phyloP scores from a whole-genome alignment of 169 alveolate genomes.

The Cryptosporidium canis region DNA sequence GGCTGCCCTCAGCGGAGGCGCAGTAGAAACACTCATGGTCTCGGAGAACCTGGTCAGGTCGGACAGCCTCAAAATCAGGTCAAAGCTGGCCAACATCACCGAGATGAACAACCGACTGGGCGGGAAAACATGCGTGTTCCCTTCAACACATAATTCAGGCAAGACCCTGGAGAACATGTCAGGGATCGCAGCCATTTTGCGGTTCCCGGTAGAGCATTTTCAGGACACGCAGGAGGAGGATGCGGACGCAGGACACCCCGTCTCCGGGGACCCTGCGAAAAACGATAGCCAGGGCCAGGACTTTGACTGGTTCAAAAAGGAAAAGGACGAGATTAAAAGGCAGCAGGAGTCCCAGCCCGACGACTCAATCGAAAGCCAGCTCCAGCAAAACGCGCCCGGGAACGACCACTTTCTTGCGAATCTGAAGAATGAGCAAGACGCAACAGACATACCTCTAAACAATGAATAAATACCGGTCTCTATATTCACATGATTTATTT shows the following conservation, averaged over 20 bases:
- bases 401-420: conserved; percentile 1
- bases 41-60: conserved; percentile 25
- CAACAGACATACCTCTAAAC: neutral
- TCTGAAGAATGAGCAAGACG: neutral
- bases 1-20: conserved; percentile 33
- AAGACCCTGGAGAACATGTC: conserved; percentile 31
- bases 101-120: conserved; percentile 35
- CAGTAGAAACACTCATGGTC: conserved; percentile 39
- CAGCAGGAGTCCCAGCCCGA: neutral
- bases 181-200: conserved; percentile 61
- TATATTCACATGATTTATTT: neutral
- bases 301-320: conserved; percentile 17
- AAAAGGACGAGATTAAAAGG: conserved; percentile 2
- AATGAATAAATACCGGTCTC: no score
- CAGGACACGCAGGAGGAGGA: no score
- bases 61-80: neutral
- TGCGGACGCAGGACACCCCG: no score
- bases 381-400: neutral
- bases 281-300: neutral
- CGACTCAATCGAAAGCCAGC: neutral
- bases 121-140: conserved; percentile 24
- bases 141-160: conserved; percentile 50
- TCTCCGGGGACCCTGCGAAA: no score
- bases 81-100: conserved; percentile 6
- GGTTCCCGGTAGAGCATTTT: conserved; percentile 8